Conservation (phyloP, 2,329 filamentous ascomycete genomes). For the Penicillium decumbens region DNA sequence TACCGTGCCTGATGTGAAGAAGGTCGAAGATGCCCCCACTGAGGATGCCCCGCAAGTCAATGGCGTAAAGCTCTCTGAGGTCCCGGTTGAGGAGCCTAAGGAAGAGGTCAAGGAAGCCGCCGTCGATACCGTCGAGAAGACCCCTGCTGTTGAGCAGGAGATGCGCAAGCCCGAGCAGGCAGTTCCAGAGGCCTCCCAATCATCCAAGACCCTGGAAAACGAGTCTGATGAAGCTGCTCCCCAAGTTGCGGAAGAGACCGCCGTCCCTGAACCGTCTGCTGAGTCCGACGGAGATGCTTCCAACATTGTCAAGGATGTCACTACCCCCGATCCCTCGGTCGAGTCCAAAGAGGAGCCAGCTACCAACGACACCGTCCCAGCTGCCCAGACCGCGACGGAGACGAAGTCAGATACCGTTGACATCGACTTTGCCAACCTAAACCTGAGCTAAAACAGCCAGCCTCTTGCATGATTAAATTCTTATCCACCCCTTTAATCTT, state of each 20-base stretch:
- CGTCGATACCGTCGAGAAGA: constrained; percentile 1
- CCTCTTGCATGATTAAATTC: constrained; percentile 8
- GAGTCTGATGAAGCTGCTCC: background rate
- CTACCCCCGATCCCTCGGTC: background rate
- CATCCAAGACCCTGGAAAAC: background rate
- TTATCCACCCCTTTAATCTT: constrained; percentile 6
- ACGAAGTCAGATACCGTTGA: constrained; percentile 20
- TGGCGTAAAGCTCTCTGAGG: background rate
- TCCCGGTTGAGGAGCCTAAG: constrained; percentile 6
- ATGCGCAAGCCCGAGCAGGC: constrained; percentile 2
- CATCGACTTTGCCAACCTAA: constrained; percentile 25
- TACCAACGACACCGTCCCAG: constrained; percentile 3
- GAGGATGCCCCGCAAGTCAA: background rate
- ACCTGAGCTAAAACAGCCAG: constrained; percentile 18
- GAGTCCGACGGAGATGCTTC: constrained; percentile 42
- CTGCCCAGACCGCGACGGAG: constrained; percentile 7
- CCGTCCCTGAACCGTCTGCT: constrained; percentile 1
- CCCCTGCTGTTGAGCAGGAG: constrained; percentile 4
- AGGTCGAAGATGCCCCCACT: background rate
- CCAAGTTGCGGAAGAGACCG: background rate
- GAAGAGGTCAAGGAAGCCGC: constrained; percentile 8
- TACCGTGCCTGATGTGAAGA: constrained; percentile 1
- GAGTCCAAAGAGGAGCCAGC: constrained; percentile 3
- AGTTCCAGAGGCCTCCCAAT: background rate
- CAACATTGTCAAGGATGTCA: constrained; percentile 42